phyloP scores from a whole-genome alignment of 352 stramenopile genomes.

The Paralagenidium karlingii region DNA sequence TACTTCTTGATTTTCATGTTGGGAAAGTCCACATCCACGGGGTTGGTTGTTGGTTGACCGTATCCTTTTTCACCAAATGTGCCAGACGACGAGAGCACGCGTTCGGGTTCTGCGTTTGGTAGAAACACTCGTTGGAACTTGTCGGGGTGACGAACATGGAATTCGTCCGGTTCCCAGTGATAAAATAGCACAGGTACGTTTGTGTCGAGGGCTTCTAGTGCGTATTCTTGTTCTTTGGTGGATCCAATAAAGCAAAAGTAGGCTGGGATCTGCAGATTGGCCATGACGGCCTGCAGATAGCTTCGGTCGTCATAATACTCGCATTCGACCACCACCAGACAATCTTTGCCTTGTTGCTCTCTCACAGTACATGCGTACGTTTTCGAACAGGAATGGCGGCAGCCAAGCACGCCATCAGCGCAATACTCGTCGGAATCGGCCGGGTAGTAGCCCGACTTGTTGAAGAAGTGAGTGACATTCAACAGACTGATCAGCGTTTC shows the following conservation, averaged over 20 bases:
- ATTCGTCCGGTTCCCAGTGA: constrained; percentile 34
- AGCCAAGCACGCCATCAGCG: constrained; percentile 20
- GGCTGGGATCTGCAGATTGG: constrained; percentile 30
- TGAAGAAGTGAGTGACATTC: constrained; percentile 9
- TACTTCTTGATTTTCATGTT: constrained; percentile 21
- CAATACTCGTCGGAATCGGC: constrained; percentile 8
- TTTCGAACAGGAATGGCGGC: constrained; percentile 25
- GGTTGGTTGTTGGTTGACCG: constrained; percentile 23
- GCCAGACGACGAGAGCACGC: constrained; percentile 14
- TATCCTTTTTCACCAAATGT: constrained; percentile 37
- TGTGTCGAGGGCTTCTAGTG: constrained; percentile 11
- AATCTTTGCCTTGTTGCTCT: constrained; percentile 16
- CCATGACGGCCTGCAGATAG: constrained; percentile 29
- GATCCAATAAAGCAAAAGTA: constrained; percentile 60
- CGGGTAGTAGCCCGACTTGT: constrained; percentile 11
- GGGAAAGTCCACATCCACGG: constrained; percentile 27
- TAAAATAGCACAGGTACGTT: constrained; percentile 28
- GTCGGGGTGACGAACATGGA: constrained; percentile 18
- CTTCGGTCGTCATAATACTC: constrained; percentile 17
- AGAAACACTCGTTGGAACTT: constrained; percentile 29
- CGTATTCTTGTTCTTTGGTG: constrained; percentile 16
- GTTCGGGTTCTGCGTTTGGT: constrained; percentile 14
- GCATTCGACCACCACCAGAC: constrained; percentile 32
- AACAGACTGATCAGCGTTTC: constrained; percentile 21
- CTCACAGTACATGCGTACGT: constrained; percentile 24